Percentiles rank a stretch among this genome's conserved stretches.
Evolutionary conservation across 2,329 filamentous ascomycete genomes (phyloP).

Genomic region (Apiospora kogelbergensis): DNA sequence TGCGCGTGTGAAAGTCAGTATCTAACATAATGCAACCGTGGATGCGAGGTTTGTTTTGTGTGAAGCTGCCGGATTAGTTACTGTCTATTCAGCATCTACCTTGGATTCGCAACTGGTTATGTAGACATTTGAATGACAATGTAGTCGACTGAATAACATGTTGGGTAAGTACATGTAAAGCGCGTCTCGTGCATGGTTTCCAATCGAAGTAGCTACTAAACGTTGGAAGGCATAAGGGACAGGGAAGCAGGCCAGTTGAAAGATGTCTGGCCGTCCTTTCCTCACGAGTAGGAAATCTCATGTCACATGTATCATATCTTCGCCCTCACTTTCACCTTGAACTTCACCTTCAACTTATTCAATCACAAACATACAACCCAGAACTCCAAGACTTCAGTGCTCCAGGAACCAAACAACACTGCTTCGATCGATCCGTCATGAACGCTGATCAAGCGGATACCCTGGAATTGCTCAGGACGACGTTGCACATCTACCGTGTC

Average conservation of each 20-base stretch:
- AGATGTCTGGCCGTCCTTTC: neutral
- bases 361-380: neutral
- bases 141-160: too few species aligned
- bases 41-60: too few species aligned
- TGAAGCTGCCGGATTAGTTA: too few species aligned
- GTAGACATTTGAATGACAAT: too few species aligned
- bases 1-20: too few species aligned
- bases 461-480: neutral
- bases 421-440: neutral
- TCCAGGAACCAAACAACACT: neutral
- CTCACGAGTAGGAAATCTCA: neutral
- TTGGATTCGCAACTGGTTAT: neutral
- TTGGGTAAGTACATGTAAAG: too few species aligned
- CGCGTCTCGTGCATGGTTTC: neutral
- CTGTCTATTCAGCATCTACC: neutral
- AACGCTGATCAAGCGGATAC: neutral
- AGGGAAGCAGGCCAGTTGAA: neutral
- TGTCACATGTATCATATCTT: too few species aligned
- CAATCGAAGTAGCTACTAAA: neutral
- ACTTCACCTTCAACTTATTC: neutral
- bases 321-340: neutral
- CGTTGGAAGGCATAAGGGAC: neutral
- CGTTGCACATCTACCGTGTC: neutral
- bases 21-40: too few species aligned
- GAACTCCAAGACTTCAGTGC: neutral